phyloP scores from a whole-genome alignment of 1,139 yeast genomes.

The Scheffersomyces quercinus region DNA sequence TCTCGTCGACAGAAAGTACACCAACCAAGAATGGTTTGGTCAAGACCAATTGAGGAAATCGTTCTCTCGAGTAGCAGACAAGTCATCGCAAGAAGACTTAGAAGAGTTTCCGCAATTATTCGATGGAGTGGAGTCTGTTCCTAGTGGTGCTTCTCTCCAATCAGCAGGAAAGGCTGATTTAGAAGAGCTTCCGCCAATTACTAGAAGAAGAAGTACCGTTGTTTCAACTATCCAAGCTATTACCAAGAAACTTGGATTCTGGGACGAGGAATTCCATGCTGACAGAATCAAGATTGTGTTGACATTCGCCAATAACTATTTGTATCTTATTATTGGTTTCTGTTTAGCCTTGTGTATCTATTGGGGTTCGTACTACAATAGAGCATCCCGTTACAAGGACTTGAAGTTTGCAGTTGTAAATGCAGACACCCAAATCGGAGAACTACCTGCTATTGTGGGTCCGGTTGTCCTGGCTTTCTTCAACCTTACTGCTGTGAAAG shows the following conservation, averaged over 20 bases:
- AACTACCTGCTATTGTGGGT: slow-evolving; percentile 28
- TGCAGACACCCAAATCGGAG: slow-evolving; percentile 24
- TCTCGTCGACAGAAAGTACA: slow-evolving; percentile 1
- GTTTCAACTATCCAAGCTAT: slow-evolving; percentile 18
- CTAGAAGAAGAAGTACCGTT: slow-evolving; percentile 21
- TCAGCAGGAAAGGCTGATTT: not conserved
- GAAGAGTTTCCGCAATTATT: slow-evolving; percentile 12
- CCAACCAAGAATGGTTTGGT: slow-evolving; percentile 13
- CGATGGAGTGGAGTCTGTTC: not conserved
- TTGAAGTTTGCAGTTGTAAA: slow-evolving; percentile 27
- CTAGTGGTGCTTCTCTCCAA: not conserved
- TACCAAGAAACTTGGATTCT: slow-evolving; percentile 24
- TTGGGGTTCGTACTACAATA: slow-evolving; percentile 32
- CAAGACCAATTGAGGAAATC: slow-evolving; percentile 4
- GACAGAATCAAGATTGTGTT: slow-evolving; percentile 19
- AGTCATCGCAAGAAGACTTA: slow-evolving; percentile 3
- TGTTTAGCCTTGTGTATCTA: slow-evolving; percentile 26
- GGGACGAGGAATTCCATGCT: slow-evolving; percentile 29
- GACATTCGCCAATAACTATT: slow-evolving; percentile 24
- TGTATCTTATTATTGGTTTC: slow-evolving; percentile 25
- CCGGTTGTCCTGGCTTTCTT: slow-evolving; percentile 24
- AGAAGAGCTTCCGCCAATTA: slow-evolving; percentile 3
- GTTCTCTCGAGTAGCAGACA: slow-evolving; percentile 3
- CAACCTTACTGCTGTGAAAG: slow-evolving; percentile 19
- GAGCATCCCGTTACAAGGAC: slow-evolving; percentile 19